These are phyloP conservation scores for Pseudopyricularia cyperi DNA, from an alignment of 2,329 filamentous ascomycete species.

Conservation along the genomic window DNA sequence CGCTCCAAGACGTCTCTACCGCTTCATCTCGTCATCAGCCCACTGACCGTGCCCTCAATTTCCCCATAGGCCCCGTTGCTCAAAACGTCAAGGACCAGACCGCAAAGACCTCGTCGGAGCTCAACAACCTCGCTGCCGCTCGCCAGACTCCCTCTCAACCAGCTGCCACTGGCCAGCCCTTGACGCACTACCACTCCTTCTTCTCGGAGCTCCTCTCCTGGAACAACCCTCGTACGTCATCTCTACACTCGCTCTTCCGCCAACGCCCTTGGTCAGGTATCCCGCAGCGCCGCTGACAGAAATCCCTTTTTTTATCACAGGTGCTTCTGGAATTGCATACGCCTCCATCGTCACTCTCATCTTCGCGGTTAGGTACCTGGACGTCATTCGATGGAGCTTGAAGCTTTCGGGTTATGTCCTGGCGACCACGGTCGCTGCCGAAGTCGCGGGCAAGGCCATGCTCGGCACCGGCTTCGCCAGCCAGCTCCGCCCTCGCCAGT, in stretches of 20 bases:
- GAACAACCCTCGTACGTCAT: slow-evolving; percentile 49
- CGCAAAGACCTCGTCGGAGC: slow-evolving; percentile 40
- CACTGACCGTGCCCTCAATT: slow-evolving; percentile 4
- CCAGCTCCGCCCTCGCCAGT: slow-evolving; percentile 53
- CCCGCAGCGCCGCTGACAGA: slow-evolving; percentile 11
- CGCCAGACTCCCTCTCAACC: slow-evolving; percentile 39
- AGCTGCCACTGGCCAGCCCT: slow-evolving; percentile 46
- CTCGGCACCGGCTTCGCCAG: slow-evolving; percentile 50
- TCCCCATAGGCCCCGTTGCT: slow-evolving; percentile 39
- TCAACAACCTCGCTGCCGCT: slow-evolving; percentile 43
- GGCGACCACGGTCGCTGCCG: slow-evolving; percentile 45
- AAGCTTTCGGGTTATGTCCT: slow-evolving; percentile 53
- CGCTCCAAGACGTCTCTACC: not conserved
- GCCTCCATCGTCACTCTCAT: slow-evolving; percentile 43
- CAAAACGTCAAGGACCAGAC: slow-evolving; percentile 44
- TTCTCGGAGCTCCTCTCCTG: slow-evolving; percentile 58
- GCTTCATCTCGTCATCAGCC: not conserved
- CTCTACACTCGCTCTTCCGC: not conserved
- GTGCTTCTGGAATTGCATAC: slow-evolving; percentile 54
- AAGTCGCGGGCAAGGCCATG: slow-evolving; percentile 46
- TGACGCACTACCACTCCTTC: slow-evolving; percentile 60
- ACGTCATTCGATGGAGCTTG: slow-evolving; percentile 51
- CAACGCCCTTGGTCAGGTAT: not conserved
- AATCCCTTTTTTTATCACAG: slow-evolving; percentile 18
- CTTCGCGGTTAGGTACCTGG: slow-evolving; percentile 51